Base-by-base conservation (phyloP, 108 stramenopile genomes). In the Skeletonema menzelii region DNA sequence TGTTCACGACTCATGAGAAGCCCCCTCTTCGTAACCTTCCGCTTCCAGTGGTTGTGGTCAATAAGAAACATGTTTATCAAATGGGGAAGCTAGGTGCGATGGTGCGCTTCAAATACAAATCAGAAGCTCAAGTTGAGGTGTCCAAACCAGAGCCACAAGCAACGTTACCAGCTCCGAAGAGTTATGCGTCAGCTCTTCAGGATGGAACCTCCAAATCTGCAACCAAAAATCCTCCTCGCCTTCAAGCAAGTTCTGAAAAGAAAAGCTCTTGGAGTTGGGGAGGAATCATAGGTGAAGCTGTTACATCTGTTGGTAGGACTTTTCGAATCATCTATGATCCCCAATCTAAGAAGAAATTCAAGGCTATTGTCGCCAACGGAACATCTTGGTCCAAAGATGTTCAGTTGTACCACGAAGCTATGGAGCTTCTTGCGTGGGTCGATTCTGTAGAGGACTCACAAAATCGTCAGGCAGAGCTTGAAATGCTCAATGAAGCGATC, bases 321-420 rank as follows among this genome's bases (percentile, higher is more conserved):
- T 0, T 37, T 37, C 4, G 40, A 15, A n/a, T 42, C 15, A 42
- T n/a, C 11, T 69, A 58, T n/a, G 15, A 20, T 27, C 67, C 67
- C 12, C 35, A 69, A 58, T 69, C 56, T n/a, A 58, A 58, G 13
- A 14, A 26, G 37, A 56, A 27, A 40, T 69, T 69, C 11, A 27
- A 69, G 8, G 67, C 28, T 3, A 58, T 69, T 27, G 30, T 58
- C 1, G 10, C 17, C 3, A 27, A 20, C 22, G 67, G 67, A 20
- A 68, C 67, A 11, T 40, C 40, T 40, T 69, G 67, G 67, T 69
- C 57, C 17, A 57, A 31, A 22, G 67, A 69, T 56, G 46, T 40
- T 27, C 22, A 17, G 1, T 42, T 35, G 26, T 69, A 58, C 47
- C 35, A 40, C 30, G 38, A 35, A 26, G 67, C 67, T 27, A 34